Evolutionary conservation across 176 grass and related monocot species (phyloP).

Genomic region (Pontederia crassipes): DNA sequence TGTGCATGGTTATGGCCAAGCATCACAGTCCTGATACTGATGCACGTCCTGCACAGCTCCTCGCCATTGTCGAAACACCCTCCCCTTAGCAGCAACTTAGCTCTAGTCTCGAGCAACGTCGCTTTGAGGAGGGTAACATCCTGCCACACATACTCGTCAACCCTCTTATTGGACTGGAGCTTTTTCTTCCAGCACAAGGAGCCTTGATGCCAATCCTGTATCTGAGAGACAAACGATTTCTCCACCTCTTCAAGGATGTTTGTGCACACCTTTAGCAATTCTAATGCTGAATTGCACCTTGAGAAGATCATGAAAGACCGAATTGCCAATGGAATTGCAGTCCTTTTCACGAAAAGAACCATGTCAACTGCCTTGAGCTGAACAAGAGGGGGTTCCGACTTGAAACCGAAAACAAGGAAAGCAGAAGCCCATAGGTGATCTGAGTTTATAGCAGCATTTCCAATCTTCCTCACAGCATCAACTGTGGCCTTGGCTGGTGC

Average conservation of each 20-base stretch:
- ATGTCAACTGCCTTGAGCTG: constrained; percentile 72
- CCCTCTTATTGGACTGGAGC: constrained; percentile 52
- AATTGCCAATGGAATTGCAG: constrained; percentile 68
- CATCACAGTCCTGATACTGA: constrained; percentile 95
- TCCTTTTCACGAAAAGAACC: constrained; percentile 88
- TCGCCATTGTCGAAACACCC: constrained; percentile 78
- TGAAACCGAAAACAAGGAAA: constrained; percentile 95
- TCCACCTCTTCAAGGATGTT: constrained; percentile 89
- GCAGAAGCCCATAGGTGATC: constrained; percentile 91
- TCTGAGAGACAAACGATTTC: constrained; percentile 68
- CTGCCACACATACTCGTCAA: constrained; percentile 89
- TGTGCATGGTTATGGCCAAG: constrained; percentile 74
- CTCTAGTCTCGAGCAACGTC: constrained; percentile 64
- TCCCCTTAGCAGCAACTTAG: constrained; percentile 72
- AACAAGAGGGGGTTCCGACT: constrained; percentile 67
- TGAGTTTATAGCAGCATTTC: constrained; percentile 54
- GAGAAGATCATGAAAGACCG: constrained; percentile 91
- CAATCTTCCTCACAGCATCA: constrained; percentile 57
- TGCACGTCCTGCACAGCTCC: constrained; percentile 87
- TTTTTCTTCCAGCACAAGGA: constrained; percentile 80
- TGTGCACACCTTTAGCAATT: constrained; percentile 97
- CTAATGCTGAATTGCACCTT: constrained; percentile 72
- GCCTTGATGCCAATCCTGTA: constrained; percentile 68
- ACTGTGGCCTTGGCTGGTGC: constrained; percentile 44
- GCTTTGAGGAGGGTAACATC: constrained; percentile 97